Evolutionary conservation across 768 basidiomycete genomes (phyloP).

Genomic region (Leucogyrophana mollusca): DNA sequence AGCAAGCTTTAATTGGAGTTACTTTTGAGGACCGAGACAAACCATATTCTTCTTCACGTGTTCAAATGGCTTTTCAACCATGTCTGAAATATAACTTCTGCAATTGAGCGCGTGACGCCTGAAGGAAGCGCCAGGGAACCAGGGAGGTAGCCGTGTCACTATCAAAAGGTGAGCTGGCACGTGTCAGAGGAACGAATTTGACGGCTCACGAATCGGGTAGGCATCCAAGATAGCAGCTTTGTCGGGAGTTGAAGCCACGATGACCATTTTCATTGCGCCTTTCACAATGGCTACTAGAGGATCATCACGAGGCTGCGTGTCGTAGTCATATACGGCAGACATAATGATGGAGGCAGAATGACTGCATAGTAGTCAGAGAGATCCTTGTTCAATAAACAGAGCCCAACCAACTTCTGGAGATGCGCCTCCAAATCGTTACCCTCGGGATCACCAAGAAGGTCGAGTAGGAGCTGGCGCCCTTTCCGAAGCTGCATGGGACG

Average conservation of each 20-base stretch:
- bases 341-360: conserved; percentile 34
- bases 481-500: conserved; percentile 25
- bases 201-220: conserved; percentile 5
- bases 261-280: conserved; percentile 19
- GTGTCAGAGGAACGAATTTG: too few species aligned
- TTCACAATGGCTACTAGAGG: conserved; percentile 36
- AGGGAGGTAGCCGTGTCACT: conserved; percentile 47
- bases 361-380: conserved; percentile 9
- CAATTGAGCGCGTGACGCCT: conserved; percentile 40
- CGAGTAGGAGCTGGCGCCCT: conserved; percentile 30
- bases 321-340: conserved; percentile 35
- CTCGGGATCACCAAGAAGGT: conserved; percentile 28
- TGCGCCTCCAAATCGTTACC: conserved; percentile 26
- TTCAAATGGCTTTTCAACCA: conserved; percentile 30
- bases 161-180: neutral
- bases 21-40: neutral
- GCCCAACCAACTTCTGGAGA: conserved; percentile 24
- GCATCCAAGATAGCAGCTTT: conserved; percentile 8
- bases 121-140: conserved; percentile 46
- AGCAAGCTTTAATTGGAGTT: neutral
- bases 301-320: conserved; percentile 32
- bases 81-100: conserved; percentile 23
- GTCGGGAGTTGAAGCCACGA: conserved; percentile 3
- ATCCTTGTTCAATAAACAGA: neutral
- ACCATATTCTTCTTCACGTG: conserved; percentile 46